These are phyloP conservation scores for Penicillium oxalicum DNA, from an alignment of 2,329 filamentous ascomycete genomes.

Conservation along the genomic window DNA sequence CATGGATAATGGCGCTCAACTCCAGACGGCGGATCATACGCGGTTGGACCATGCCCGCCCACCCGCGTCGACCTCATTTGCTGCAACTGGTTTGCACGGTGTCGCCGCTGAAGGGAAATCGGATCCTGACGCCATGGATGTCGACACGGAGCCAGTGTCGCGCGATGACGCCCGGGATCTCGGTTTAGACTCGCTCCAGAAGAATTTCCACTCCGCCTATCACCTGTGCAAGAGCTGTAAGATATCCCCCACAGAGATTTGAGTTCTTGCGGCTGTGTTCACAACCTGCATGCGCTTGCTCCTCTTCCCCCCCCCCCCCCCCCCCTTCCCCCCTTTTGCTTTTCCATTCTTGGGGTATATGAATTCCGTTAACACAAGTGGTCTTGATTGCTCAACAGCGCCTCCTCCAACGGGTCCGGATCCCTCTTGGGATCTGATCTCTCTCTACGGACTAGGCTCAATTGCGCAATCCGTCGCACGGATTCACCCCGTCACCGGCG, in stretches of 20 bases:
- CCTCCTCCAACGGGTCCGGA: conserved; percentile 50
- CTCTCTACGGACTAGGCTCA: conserved; percentile 51
- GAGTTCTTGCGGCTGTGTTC: conserved; percentile 28
- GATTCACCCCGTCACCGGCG: conserved; percentile 55
- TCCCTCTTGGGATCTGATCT: conserved; percentile 53
- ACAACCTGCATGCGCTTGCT: conserved; percentile 24
- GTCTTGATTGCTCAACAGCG: conserved; percentile 33
- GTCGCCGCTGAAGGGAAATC: conserved; percentile 14
- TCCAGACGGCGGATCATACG: conserved; percentile 25
- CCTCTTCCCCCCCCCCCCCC: conserved; percentile 15
- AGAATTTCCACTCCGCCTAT: conserved; percentile 43
- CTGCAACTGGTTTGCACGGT: conserved; percentile 17
- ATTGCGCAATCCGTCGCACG: conserved; percentile 55
- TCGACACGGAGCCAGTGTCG: conserved; percentile 27
- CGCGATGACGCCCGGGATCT: conserved; percentile 23
- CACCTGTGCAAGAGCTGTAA: conserved; percentile 48
- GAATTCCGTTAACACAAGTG: conserved; percentile 40
- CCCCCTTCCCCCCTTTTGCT: conserved; percentile 16
- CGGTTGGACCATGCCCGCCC: conserved; percentile 33
- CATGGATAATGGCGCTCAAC: conserved; percentile 12
- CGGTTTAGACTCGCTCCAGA: conserved; percentile 40
- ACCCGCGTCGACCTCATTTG: conserved; percentile 8
- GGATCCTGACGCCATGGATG: conserved; percentile 36
- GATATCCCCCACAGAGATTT: conserved; percentile 37
- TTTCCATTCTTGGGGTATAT: conserved; percentile 14